Base-by-base conservation (phyloP, 352 stramenopile genomes). In the Pseudoperonospora humuli region DNA sequence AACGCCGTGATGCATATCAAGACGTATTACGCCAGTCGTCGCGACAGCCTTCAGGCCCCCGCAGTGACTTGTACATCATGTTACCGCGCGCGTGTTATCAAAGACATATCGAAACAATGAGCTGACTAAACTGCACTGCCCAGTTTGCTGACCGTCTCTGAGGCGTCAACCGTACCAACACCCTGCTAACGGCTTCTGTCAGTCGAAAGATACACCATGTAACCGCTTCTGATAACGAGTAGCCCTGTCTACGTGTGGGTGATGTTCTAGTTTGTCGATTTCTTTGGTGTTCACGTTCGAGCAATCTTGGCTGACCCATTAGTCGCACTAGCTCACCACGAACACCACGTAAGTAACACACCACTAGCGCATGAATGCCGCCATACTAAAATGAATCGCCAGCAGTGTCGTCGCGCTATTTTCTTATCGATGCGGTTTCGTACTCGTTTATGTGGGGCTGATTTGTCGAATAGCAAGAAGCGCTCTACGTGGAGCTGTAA, bases 271-370 rank as follows among this genome's bases (percentile, higher is more conserved):
- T 18, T 3, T 40, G 20, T 10, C 26, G 54, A 62, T 62, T 62
- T 57, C 35, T 33, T 62, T 58, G 36, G 40, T 57, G 53, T 37
- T 46, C n/a, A n/a, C n/a, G n/a, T n/a, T n/a, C n/a, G 20, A 44
- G 26, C 24, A 47, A 51, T 39, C 49, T 39, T n/a, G n/a, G 31
- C 23, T 33, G 47, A 41, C 45, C 40, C 52, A 62, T 62, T 62
- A 62, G 40, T 62, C 40, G 47, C 52, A 34, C 26, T 38, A 54
- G 29, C 47, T 53, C 44, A 60, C 51, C 44, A 60, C 38, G 51
- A 60, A 40, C 45, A 43, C 8, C 31, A 11, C 18, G 42, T 63
- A 36, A 50, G 49, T 63, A 64, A 67, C 35, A 25, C 47, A 54
- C 24, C 43, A 28, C 18, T 8, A 58, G 51, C 32, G 33, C 42